phyloP scores from a whole-genome alignment of 345 rosid species.

The Hypericum androsaemum region DNA sequence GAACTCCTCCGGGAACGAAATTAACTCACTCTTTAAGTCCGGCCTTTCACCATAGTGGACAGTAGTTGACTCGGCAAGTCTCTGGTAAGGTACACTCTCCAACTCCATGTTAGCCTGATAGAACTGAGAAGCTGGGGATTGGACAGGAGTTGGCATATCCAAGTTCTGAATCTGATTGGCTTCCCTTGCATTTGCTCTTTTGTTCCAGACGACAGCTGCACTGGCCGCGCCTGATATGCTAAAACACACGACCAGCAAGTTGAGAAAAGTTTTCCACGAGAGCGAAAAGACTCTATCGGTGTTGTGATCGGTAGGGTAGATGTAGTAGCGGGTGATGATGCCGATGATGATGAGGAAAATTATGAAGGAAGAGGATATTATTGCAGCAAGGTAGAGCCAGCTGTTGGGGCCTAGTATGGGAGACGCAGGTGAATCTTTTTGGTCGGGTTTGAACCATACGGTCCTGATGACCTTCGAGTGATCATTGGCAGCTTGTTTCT shows the following conservation, averaged over 20 bases:
- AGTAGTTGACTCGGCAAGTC: constrained; percentile 35
- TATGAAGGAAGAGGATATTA: constrained; percentile 58
- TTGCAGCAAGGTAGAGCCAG: constrained; percentile 67
- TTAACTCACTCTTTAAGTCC: constrained; percentile 49
- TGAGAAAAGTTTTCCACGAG: constrained; percentile 20
- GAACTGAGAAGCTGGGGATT: constrained; percentile 21
- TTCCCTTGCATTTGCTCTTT: constrained; percentile 29
- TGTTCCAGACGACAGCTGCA: constrained; percentile 50
- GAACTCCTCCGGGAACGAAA: background rate
- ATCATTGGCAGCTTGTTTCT: constrained; percentile 21
- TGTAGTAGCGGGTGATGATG: constrained; percentile 41
- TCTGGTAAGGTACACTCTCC: constrained; percentile 51
- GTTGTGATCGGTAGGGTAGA: constrained; percentile 48
- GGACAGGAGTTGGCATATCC: constrained; percentile 23
- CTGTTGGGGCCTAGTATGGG: constrained; percentile 55
- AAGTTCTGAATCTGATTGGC: constrained; percentile 31
- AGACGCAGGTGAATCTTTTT: constrained; percentile 42
- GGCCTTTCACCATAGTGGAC: constrained; percentile 60
- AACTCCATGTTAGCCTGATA: constrained; percentile 29
- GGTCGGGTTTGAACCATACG: constrained; percentile 48
- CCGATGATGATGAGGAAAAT: constrained; percentile 49
- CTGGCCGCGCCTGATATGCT: constrained; percentile 42
- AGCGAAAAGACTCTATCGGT: constrained; percentile 16
- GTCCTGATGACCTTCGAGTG: constrained; percentile 19
- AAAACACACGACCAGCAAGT: constrained; percentile 35